Evolutionary conservation across 305 asterid species (phyloP), one percentile per base, ranked within the genome.

Genomic region (Ilex paraguariensis): DNA sequence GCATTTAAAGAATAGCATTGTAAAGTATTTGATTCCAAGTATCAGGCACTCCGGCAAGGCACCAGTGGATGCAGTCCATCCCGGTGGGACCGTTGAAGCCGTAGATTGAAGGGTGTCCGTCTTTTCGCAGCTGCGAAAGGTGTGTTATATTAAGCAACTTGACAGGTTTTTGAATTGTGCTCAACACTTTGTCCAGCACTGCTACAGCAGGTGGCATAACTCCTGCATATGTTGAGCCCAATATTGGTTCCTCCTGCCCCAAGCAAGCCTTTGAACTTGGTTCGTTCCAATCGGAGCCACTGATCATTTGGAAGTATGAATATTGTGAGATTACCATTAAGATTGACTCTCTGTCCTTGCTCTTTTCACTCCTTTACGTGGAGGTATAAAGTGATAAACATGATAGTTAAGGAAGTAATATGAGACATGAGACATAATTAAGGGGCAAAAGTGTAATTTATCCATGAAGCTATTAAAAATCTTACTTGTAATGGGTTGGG

Each of bases 21-120:
- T 79, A 88, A 58, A 91, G 80, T 51, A 91, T 72, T 51, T 67
- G 79, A 66, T 87, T 91, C 98, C 98, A 91, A 51, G 87, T 84
- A 74, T 91, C 96, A 14, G 96, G 98, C 3, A 91, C 87, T 57
- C 96, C 98, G 0, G 95, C 84, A 28, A 91, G 72, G 57, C 96
- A 86, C 98, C 98, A 91, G 58, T 91, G 98, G 77, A 91, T 88
- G 72, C 98, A 91, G 63, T 91, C 98, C 82, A 78, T 79, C 33
- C 77, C 82, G 0, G 69, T 57, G 3, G 42, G 67, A 6, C 81
- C 74, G 0, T 73, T 72, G 6, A 83, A 70, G 17, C 98, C 98
- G 54, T 83, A 91, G 0, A 82, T 63, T 3, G 98, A 91, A 64
- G 98, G 97, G 46, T 91, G 98, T 1, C 93, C 97, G 55, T 87